Evolutionary conservation across 108 stramenopile genomes (phyloP), one percentile per base, ranked within the genome.

Genomic region (Hondaea fermentalgiana): DNA sequence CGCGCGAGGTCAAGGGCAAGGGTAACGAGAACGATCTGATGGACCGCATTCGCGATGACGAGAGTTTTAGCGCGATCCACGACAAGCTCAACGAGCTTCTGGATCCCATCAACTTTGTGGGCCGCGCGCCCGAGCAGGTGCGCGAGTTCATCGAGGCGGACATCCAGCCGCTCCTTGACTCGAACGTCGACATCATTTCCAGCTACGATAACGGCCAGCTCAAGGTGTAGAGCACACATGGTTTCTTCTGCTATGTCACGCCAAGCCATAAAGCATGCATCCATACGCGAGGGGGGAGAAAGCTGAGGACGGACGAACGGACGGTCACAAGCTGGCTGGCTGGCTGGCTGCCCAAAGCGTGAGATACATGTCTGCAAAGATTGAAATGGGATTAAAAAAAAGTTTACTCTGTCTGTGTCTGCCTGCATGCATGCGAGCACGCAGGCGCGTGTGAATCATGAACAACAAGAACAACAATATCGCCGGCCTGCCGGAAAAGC

Each of bases 1-100:
- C 97, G 43, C 94, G 94, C 29, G 96, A 96, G 42, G 99, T 99
- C 83, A 99, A 99, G 92, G 97, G 96, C 21, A 96, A 98, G 94
- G 99, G 98, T 17, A 97, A 97, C 89, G 92, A 97, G 64, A 99
- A 99, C 90, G 99, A 99, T 90, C 93, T 99, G 72, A 88, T 99
- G 94, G 95, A 98, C 87, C 96, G 99, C 29, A 97, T 99, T 87
- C 95, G 94, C 44, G 92, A 89, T 42, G 98, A 99, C 91, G 92
- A 96, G 5, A 72, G 95, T 25, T 99, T 99, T 89, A 88, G 89
- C 71, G 93, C 97, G 16, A 95, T 99, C 5, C 98, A 98, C 88
- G 94, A 93, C 72, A 96, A 96, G 88, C 90, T 99, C 72, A 95
- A 96, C 53, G 89, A 91, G 5, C 92, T 99, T 90, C 90, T 99